Evolutionary conservation across 2,329 filamentous ascomycete genomes (phyloP).

Genomic region (Exophiala phaeomuriformis): DNA sequence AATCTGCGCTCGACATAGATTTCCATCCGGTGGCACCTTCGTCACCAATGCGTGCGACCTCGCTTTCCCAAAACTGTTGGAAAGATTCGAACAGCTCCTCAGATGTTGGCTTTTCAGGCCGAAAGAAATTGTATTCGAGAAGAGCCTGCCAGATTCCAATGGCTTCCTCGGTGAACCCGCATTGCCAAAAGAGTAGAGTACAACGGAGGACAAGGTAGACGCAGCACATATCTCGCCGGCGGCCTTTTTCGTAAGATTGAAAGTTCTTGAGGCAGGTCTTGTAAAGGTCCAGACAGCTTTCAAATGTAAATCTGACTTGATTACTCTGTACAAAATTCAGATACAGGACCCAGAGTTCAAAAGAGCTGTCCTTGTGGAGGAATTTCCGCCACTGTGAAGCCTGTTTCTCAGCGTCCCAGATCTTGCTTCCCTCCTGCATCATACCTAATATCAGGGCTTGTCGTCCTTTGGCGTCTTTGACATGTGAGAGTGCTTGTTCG

Average conservation of each 20-base stretch:
- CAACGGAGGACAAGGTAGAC: constrained; percentile 67
- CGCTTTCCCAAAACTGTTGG: constrained; percentile 78
- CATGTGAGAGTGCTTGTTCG: constrained; percentile 63
- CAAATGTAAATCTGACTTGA: constrained; percentile 60
- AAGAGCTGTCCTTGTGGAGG: constrained; percentile 51
- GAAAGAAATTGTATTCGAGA: constrained; percentile 63
- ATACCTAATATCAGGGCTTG: constrained; percentile 59
- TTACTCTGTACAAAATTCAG: constrained; percentile 64
- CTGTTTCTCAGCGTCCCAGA: constrained; percentile 62
- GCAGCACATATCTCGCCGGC: constrained; percentile 29
- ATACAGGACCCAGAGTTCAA: constrained; percentile 65
- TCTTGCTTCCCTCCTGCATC: constrained; percentile 64
- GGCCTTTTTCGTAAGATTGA: not conserved
- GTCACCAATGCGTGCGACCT: constrained; percentile 72
- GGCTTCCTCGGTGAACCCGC: constrained; percentile 71
- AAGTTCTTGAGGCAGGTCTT: constrained; percentile 49
- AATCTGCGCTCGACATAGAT: constrained; percentile 20
- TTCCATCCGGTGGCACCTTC: constrained; percentile 62
- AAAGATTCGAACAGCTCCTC: constrained; percentile 41
- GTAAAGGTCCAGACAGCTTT: constrained; percentile 55
- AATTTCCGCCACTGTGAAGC: constrained; percentile 59
- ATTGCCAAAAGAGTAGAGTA: constrained; percentile 66
- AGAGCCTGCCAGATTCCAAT: constrained; percentile 75
- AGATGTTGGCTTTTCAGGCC: constrained; percentile 35
- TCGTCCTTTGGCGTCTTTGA: constrained; percentile 41